These are phyloP conservation scores for Dothideomycetidae sp. DNA, from an alignment of 2,329 filamentous ascomycete genomes.

Conservation along the genomic window DNA sequence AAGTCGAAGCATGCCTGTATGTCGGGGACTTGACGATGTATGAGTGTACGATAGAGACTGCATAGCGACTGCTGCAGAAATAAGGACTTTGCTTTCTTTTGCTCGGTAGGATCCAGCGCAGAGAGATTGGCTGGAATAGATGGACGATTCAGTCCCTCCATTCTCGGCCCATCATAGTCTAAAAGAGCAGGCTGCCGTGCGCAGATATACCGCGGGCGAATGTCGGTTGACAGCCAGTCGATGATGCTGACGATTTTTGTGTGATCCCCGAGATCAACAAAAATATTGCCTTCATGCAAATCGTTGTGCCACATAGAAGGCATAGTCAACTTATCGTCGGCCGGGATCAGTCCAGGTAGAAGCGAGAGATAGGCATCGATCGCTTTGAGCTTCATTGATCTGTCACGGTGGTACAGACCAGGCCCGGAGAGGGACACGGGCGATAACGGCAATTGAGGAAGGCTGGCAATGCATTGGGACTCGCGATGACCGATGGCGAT, in stretches of 20 bases:
- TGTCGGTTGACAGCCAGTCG: slow-evolving; percentile 24
- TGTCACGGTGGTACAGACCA: slow-evolving; percentile 24
- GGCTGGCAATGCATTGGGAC: slow-evolving; percentile 19
- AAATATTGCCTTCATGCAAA: slow-evolving; percentile 26
- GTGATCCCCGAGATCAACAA: slow-evolving; percentile 21
- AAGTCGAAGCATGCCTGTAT: slow-evolving; percentile 22
- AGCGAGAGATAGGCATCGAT: slow-evolving; percentile 20
- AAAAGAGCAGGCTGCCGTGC: slow-evolving; percentile 22
- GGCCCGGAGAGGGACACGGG: slow-evolving; percentile 24
- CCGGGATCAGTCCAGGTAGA: slow-evolving; percentile 14
- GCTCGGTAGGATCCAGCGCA: slow-evolving; percentile 14
- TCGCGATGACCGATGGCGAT: slow-evolving; percentile 23
- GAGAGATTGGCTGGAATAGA: slow-evolving; percentile 16
- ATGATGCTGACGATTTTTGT: slow-evolving; percentile 22
- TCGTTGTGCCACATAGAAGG: slow-evolving; percentile 24
- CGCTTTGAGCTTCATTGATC: slow-evolving; percentile 21
- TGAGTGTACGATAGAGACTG: slow-evolving; percentile 19
- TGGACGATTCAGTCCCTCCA: slow-evolving; percentile 19
- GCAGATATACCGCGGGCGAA: slow-evolving; percentile 26
- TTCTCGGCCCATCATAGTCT: slow-evolving; percentile 22
- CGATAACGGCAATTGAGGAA: slow-evolving; percentile 21
- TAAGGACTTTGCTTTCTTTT: slow-evolving; percentile 16
- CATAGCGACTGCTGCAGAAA: slow-evolving; percentile 20
- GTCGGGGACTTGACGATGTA: slow-evolving; percentile 15
- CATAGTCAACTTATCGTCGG: neutral